Evolutionary conservation across 768 basidiomycete species (phyloP).

Genomic region (Clitopilus passeckerianus): DNA sequence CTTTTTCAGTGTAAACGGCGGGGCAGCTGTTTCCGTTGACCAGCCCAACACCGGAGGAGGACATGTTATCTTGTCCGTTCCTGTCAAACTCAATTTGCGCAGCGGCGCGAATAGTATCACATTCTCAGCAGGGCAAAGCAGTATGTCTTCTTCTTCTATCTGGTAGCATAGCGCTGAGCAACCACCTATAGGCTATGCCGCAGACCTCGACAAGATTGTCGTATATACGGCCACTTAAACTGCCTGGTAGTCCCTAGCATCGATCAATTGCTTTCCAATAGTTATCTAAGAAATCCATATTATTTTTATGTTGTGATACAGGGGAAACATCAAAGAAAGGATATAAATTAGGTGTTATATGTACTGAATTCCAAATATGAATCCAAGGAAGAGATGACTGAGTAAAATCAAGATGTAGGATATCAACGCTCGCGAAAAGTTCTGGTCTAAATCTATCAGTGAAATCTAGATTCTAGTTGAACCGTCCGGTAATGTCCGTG

Average conservation of each 20-base stretch:
- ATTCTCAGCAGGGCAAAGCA: constrained; percentile 42
- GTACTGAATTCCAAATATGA: background rate
- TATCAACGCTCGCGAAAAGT: background rate
- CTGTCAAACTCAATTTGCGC: constrained; percentile 45
- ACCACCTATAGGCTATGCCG: constrained; percentile 40
- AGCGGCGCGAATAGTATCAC: constrained; percentile 50
- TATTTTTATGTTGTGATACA: background rate
- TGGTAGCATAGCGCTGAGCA: background rate
- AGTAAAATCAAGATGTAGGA: background rate
- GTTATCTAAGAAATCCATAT: background rate
- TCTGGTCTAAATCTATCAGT: background rate
- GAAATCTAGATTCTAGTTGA: background rate
- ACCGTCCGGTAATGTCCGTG: background rate
- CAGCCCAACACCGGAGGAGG: constrained; percentile 57
- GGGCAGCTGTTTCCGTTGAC: constrained; percentile 43
- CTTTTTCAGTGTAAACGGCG: constrained; percentile 49
- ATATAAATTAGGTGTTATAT: background rate
- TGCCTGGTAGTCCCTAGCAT: no score
- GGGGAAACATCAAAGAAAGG: background rate
- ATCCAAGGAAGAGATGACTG: background rate
- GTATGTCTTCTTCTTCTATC: constrained; percentile 25
- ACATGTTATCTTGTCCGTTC: constrained; percentile 47
- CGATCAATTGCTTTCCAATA: background rate
- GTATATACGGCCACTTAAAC: constrained; percentile 41
- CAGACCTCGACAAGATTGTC: constrained; percentile 56